These are phyloP conservation scores for Aspergillus sp. DNA, from an alignment of 2,329 filamentous ascomycete genomes.

Conservation along the genomic window DNA sequence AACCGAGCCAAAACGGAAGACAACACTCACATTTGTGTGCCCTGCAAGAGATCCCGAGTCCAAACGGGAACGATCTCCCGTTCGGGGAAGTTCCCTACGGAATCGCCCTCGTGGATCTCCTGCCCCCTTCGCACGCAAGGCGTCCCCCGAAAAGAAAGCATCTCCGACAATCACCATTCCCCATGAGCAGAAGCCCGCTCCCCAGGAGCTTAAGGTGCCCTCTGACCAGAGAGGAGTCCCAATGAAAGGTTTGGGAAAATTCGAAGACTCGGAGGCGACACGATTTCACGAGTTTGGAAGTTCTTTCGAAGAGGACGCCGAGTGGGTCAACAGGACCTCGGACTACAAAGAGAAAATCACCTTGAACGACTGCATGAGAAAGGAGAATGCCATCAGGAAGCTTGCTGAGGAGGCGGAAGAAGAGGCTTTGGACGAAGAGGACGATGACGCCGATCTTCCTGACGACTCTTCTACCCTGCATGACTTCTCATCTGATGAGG, in stretches of 20 bases:
- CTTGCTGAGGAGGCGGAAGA: slow-evolving; percentile 88
- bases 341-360: slow-evolving; percentile 72
- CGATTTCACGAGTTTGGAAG: slow-evolving; percentile 89
- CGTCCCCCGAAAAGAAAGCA: slow-evolving; percentile 21
- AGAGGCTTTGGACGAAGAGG: slow-evolving; percentile 77
- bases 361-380: slow-evolving; percentile 82
- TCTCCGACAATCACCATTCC: slow-evolving; percentile 7
- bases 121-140: slow-evolving; percentile 36
- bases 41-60: slow-evolving; percentile 36
- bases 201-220: slow-evolving; percentile 16
- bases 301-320: slow-evolving; percentile 76
- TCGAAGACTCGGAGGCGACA: slow-evolving; percentile 44
- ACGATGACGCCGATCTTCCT: slow-evolving; percentile 52
- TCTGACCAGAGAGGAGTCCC: slow-evolving; percentile 29
- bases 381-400: slow-evolving; percentile 84
- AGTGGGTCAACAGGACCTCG: slow-evolving; percentile 78
- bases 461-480: slow-evolving; percentile 63
- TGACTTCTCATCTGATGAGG: slow-evolving; percentile 53
- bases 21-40: slow-evolving; percentile 49
- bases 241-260: slow-evolving; percentile 38
- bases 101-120: slow-evolving; percentile 41
- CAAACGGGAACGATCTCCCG: slow-evolving; percentile 28
- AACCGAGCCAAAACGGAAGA: slow-evolving; percentile 42
- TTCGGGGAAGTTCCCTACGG: slow-evolving; percentile 23
- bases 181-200: neutral